A percentile compares a stretch with the other conserved stretches of the same genome.
phyloP scores from a whole-genome alignment of 1,284 basidiomycete species.

The Cryptococcus sp. region DNA sequence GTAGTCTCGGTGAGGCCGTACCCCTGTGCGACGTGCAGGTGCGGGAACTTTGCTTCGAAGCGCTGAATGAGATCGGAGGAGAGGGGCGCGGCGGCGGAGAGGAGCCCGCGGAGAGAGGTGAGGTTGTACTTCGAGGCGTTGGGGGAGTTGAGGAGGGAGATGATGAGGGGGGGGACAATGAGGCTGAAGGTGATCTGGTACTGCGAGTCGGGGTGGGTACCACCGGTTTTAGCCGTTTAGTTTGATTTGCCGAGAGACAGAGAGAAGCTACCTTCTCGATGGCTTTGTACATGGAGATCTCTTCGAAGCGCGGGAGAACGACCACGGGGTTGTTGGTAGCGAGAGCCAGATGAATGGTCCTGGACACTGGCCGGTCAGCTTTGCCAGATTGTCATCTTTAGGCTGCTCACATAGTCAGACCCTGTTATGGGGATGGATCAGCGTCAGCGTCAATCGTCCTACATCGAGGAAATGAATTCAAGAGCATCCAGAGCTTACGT shows the following conservation, averaged over 20 bases:
- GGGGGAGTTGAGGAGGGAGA: constrained; percentile 53
- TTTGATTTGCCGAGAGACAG: no score
- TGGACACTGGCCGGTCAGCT: not conserved
- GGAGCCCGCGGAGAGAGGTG: constrained; percentile 59
- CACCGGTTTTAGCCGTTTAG: no score
- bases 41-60: constrained; percentile 29
- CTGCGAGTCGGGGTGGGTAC: constrained; percentile 50
- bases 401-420: constrained; percentile 13
- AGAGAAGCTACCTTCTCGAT: constrained; percentile 59
- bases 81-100: constrained; percentile 80
- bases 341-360: constrained; percentile 59
- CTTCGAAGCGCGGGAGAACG: constrained; percentile 64
- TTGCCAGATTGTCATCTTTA: not conserved
- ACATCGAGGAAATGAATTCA: not conserved
- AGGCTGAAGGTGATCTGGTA: constrained; percentile 64
- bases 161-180: constrained; percentile 80
- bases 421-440: constrained; percentile 10
- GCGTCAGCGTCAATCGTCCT: not conserved
- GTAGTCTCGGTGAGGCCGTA: constrained; percentile 55
- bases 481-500: constrained; percentile 11
- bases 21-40: constrained; percentile 41
- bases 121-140: constrained; percentile 70
- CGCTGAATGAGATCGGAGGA: constrained; percentile 49
- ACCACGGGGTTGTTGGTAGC: constrained; percentile 60
- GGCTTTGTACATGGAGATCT: constrained; percentile 57